Base-by-base conservation (phyloP, 169 alveolate species). In the Cryptosporidium tyzzeri region DNA sequence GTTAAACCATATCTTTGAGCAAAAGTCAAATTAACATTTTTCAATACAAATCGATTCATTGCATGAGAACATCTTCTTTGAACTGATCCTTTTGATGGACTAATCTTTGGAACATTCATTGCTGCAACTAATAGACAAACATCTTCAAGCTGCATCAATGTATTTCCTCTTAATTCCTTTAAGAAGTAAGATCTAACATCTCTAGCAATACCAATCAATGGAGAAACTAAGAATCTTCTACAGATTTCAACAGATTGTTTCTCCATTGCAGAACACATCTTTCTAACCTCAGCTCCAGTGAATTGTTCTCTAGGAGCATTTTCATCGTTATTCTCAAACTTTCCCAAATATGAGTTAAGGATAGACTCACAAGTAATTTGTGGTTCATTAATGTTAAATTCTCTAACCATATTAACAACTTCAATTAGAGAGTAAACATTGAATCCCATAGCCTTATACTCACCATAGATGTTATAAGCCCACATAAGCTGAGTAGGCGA, bases 401-500 rank as follows among this genome's bases (percentile, higher is more conserved):
- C 75, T 21, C 89, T 80, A 10, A 80, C 89, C 80, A 80, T 58
- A 50, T 80, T 80, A 39, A 80, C 68, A 23, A 80, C 65, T 23
- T 80, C 89, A 16, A 80, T 44, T 7, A 80, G 80, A 2, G 89
- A 80, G 48, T 80, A 80, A 4, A 80, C 75, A 65, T 59, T 62
- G 51, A 29, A 39, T 61, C 89, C 89, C 75, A 80, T 61, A 0
- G 65, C 35, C 35, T 62, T 80, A 33, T 80, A 80, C 75, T 80
- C 89, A 26, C 44, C 75, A 44, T 80, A 65, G 37, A 80, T 80
- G 39, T 80, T 80, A 31, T 59, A 62, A 12, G 89, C 89, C 89
- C 89, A 80, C 89, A 80, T 80, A 29, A 80, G 67, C 29, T 80
- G 89, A 18, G 89, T 80, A 9, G 89, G 89, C 8, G 89, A 44